Percentiles rank a stretch among this genome's conserved stretches.
Conservation (phyloP, 2,329 filamentous ascomycete species). For the Fusarium metavorans region DNA sequence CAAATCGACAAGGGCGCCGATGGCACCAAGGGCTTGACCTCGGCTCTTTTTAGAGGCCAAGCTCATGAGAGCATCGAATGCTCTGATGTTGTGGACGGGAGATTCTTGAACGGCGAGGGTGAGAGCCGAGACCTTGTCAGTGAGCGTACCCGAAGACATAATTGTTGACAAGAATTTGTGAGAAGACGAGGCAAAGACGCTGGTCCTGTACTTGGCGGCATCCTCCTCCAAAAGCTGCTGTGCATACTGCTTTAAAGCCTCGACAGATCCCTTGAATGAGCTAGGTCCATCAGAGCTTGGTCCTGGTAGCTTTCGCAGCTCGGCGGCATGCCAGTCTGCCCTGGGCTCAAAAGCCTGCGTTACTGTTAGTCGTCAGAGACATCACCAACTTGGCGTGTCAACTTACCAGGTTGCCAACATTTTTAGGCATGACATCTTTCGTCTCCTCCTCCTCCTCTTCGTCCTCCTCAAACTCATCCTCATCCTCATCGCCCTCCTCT, state of each 20-base stretch:
- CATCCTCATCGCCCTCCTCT: slow-evolving; percentile 49
- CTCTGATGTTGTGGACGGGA: slow-evolving; percentile 90
- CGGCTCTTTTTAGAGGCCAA: slow-evolving; percentile 94
- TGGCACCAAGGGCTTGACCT: slow-evolving; percentile 90
- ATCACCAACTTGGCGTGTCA: slow-evolving; percentile 4
- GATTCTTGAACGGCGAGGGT: slow-evolving; percentile 97
- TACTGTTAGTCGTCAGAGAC: slow-evolving; percentile 51
- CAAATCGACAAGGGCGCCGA: slow-evolving; percentile 93
- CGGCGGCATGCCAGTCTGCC: slow-evolving; percentile 67
- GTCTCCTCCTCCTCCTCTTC: slow-evolving; percentile 43
- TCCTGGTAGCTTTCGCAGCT: slow-evolving; percentile 57
- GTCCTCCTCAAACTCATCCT: slow-evolving; percentile 47
- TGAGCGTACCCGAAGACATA: slow-evolving; percentile 95
- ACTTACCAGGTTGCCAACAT: slow-evolving; percentile 53
- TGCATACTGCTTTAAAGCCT: slow-evolving; percentile 75
- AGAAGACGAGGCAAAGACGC: slow-evolving; percentile 83
- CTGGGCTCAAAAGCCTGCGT: slow-evolving; percentile 67
- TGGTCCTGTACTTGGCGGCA: slow-evolving; percentile 78
- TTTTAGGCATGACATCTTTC: slow-evolving; percentile 46
- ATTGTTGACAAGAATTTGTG: slow-evolving; percentile 98
- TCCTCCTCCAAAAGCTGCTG: slow-evolving; percentile 82
- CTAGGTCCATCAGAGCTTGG: slow-evolving; percentile 60
- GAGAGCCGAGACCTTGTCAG: slow-evolving; percentile 95
- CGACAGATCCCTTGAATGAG: slow-evolving; percentile 58
- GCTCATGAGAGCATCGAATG: slow-evolving; percentile 84